Evolutionary conservation across 345 rosid species (phyloP), one percentile per base, ranked within the genome.

Genomic region (Bretschneidera sinensis): DNA sequence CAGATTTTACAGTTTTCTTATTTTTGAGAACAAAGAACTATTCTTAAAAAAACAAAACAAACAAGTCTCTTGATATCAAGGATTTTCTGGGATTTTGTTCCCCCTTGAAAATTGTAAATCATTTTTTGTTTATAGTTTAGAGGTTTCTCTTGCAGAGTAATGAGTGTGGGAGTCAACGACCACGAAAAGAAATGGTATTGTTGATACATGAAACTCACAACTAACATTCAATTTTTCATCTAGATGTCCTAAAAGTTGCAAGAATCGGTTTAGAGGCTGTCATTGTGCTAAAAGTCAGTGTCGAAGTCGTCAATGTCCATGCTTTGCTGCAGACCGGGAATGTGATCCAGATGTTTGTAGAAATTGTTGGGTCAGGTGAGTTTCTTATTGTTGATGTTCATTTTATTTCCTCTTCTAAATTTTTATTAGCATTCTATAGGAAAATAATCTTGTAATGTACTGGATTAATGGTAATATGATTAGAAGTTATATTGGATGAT

Each of bases 211-310:
- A 49, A 60, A 57, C 14, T 55, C 39, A 61, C 24, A 25, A 8
- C 74, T 64, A 59, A 68, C 16, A 14, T 20, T 65, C n/a, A 18
- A 25, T 59, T 64, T 14, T 66, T 66, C 51, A 59, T 78, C 31
- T 69, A 95, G 99, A 65, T 95, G 99, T 72, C 97, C 92, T 24
- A 92, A 92, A 69, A 89, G 80, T 71, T 92, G 96, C 89, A 92
- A 92, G 76, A 89, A 89, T 74, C 87, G 99, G 55, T 95, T 95
- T 73, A 86, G 99, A 83, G 99, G 99, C 64, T 95, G 99, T 59
- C 99, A 95, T 69, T 95, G 99, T 63, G 99, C 99, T 48, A 95
- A 95, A 84, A 95, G 97, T 73, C 99, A 95, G 73, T 95, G 99
- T 57, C 84, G 97, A 68, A 95, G 99, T 74, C 97, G 99, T 49